Evolutionary conservation across 345 rosid genomes (phyloP).

Genomic region (Eucalyptus cloeziana): DNA sequence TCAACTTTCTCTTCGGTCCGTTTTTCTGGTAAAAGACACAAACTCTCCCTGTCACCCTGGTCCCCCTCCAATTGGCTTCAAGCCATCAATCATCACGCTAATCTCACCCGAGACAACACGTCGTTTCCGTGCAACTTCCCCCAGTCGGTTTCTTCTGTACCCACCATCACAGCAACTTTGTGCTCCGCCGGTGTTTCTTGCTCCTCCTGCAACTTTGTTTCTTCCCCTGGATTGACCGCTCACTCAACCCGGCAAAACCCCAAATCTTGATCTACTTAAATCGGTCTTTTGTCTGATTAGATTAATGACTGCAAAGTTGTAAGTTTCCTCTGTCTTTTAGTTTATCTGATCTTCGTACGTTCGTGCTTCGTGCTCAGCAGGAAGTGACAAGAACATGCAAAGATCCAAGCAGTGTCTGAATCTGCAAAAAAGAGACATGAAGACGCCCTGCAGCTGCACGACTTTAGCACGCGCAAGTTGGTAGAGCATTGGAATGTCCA

Average conservation of each 20-base stretch:
- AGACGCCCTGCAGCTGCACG: not conserved
- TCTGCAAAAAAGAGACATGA: not conserved
- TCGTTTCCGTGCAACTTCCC: not conserved
- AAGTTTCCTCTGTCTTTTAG: not conserved
- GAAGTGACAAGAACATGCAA: not conserved
- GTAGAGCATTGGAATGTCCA: not conserved
- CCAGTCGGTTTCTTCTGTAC: not conserved
- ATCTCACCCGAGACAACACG: not conserved
- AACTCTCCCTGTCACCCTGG: slow-evolving; percentile 4
- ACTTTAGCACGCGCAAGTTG: not conserved
- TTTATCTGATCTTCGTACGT: not conserved
- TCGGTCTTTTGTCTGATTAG: not conserved
- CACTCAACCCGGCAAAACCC: not conserved
- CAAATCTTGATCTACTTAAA: not conserved
- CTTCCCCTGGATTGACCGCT: not conserved
- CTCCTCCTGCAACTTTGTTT: not conserved
- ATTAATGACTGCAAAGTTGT: not conserved
- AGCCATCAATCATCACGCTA: not conserved
- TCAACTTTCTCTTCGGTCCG: slow-evolving; percentile 39
- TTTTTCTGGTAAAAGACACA: slow-evolving; percentile 5
- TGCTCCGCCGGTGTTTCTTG: not conserved
- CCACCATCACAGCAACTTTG: not conserved
- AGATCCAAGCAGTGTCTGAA: not conserved
- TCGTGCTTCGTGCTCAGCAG: not conserved
- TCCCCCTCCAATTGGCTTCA: not conserved